Evolutionary conservation across 768 basidiomycete genomes (phyloP).

Genomic region (Mycena chlorophos): DNA sequence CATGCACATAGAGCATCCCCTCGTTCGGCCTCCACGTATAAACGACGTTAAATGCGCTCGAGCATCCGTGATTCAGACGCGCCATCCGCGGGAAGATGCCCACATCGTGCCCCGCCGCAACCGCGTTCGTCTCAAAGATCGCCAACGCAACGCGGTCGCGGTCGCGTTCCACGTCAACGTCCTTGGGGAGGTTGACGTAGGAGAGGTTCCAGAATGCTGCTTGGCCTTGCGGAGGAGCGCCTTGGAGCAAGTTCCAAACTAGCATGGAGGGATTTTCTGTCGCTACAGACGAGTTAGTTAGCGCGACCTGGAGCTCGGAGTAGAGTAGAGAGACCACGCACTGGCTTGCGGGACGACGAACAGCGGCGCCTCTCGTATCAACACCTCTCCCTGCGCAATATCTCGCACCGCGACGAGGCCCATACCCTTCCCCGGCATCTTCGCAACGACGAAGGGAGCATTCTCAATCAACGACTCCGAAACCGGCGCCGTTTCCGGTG

Average conservation of each 20-base stretch:
- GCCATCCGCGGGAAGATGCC: conserved; percentile 72
- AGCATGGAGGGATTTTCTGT: conserved; percentile 45
- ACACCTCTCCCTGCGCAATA: conserved; percentile 61
- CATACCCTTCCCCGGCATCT: conserved; percentile 55
- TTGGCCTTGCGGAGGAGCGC: conserved; percentile 34
- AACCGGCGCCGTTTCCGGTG: conserved; percentile 14
- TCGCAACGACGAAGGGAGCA: too few species aligned
- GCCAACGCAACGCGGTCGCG: conserved; percentile 54
- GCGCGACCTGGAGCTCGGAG: not conserved
- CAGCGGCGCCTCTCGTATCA: conserved; percentile 56
- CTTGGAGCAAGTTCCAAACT: conserved; percentile 38
- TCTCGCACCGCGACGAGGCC: conserved; percentile 53
- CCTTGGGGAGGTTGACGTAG: conserved; percentile 51
- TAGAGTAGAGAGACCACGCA: conserved; percentile 29
- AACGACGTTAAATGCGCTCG: conserved; percentile 65
- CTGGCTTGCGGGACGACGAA: conserved; percentile 52
- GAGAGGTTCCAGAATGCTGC: conserved; percentile 56
- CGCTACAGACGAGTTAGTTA: conserved; percentile 31
- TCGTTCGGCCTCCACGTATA: conserved; percentile 60
- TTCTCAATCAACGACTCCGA: conserved; percentile 48
- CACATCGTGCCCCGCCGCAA: conserved; percentile 50
- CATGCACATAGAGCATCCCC: conserved; percentile 52
- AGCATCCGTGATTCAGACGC: conserved; percentile 68
- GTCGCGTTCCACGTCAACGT: conserved; percentile 37
- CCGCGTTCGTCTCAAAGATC: conserved; percentile 68